Conservation (phyloP, 768 basidiomycete species). For the Chlorophyllum brunneum region DNA sequence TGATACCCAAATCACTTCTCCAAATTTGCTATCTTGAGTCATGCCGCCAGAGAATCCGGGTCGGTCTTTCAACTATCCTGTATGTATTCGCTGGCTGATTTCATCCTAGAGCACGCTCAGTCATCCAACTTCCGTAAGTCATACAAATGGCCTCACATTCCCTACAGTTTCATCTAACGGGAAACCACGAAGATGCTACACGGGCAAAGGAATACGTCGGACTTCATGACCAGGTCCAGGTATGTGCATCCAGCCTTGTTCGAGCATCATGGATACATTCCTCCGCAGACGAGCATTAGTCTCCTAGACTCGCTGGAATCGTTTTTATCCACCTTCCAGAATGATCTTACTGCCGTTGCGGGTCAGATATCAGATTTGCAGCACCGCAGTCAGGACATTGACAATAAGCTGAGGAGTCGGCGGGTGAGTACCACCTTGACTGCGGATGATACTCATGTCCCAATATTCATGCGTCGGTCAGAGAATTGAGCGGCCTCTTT, state of each 20-base stretch:
- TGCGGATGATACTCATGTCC: neutral
- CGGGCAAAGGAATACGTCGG: slow-evolving; percentile 69
- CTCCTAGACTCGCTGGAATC: slow-evolving; percentile 85
- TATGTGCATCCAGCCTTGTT: slow-evolving; percentile 23
- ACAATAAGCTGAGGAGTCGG: slow-evolving; percentile 78
- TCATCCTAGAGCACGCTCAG: neutral
- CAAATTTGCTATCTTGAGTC: neutral
- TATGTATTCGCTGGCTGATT: neutral
- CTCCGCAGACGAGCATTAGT: slow-evolving; percentile 71
- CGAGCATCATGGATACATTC: slow-evolving; percentile 2
- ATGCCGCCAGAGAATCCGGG: slow-evolving; percentile 6
- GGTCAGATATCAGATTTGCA: slow-evolving; percentile 96
- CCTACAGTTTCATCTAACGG: slow-evolving; percentile 1
- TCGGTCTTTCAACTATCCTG: neutral
- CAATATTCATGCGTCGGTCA: slow-evolving; percentile 26
- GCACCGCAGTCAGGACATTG: slow-evolving; percentile 85
- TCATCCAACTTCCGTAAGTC: slow-evolving; percentile 25
- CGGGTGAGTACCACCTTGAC: slow-evolving; percentile 51
- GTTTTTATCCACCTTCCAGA: slow-evolving; percentile 94
- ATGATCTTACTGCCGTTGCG: slow-evolving; percentile 89
- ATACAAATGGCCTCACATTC: neutral
- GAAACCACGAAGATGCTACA: neutral
- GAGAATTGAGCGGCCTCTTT: slow-evolving; percentile 87
- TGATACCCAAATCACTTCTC: neutral
- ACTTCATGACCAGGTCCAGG: slow-evolving; percentile 90